Base-by-base conservation (phyloP, 768 basidiomycete genomes). In the Naganishia vishniacii region DNA sequence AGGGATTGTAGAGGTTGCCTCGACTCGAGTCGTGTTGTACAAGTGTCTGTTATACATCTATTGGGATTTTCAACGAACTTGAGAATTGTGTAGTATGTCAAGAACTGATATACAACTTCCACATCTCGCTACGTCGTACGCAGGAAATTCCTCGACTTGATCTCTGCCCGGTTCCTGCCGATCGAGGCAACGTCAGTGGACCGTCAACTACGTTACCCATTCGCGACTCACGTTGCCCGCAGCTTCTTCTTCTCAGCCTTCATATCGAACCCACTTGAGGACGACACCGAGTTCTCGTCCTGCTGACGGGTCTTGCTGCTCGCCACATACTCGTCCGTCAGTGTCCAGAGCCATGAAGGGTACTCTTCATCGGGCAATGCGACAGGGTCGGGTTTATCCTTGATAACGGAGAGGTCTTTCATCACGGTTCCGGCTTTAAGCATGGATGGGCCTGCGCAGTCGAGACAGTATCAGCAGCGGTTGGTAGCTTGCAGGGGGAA, bases 141-240 rank as follows among this genome's bases (percentile, higher is more conserved):
- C 85, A 93, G 86, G 77, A 93, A 85, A 72, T 95, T 94, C 59
- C 81, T 81, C 53, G 89, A 89, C 73, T 86, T 87, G 74, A 93
- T 88, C 48, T 80, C 81, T 73, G 85, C 82, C 61, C 84, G 81
- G 60, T 74, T 76, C 48, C 75, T 64, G 42, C 23, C 6, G 23
- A 42, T 15, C 34, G 29, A 23, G 46, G 6, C 18, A 61, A 29
- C n/a, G 5, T 26, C 34, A 28, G 16, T 32, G 56, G 18, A 12
- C 41, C 15, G 20, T 26, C 2, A 23, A 51, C 42, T 8, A 31
- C 4, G 32, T 23, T n/a, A 16, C 45, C 48, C 28, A 34, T 23
- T 20, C n/a, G 16, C 8, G 5, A 73, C 73, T 73, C 59, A 76
- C 75, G 59, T 40, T 15, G 66, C 62, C 47, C 72, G 62, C 66